Evolutionary conservation across 2,329 filamentous ascomycete species (phyloP).

Genomic region (Paecilomyces fulvus): DNA sequence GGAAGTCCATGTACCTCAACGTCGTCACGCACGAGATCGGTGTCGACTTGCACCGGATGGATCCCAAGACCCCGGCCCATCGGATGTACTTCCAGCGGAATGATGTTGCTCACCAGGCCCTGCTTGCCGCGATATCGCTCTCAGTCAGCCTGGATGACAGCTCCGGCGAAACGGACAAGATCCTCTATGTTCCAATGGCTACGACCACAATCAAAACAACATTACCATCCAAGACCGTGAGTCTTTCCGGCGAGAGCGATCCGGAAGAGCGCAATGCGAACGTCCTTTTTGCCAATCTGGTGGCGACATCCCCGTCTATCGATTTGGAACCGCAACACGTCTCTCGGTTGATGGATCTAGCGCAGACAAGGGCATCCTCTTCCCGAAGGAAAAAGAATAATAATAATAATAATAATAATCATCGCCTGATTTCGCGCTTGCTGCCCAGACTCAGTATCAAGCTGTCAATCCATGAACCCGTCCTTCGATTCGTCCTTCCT

Average conservation of each 20-base stretch:
- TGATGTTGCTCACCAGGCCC: conserved; percentile 88
- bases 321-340: conserved; percentile 89
- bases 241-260: conserved; percentile 60
- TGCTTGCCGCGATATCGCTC: conserved; percentile 85
- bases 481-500: conserved; percentile 79
- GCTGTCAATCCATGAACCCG: conserved; percentile 92
- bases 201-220: conserved; percentile 94
- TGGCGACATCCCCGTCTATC: conserved; percentile 89
- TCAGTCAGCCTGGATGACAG: conserved; percentile 87
- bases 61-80: conserved; percentile 87
- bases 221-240: conserved; percentile 85
- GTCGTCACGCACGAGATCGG: conserved; percentile 94
- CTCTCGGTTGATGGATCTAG: conserved; percentile 70
- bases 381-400: conserved; percentile 37
- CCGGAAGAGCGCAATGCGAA: conserved; percentile 87
- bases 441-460: conserved; percentile 92
- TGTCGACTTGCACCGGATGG: conserved; percentile 81
- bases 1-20: conserved; percentile 70
- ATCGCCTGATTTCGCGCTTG: conserved; percentile 76
- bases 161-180: conserved; percentile 72
- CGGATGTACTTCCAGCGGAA: conserved; percentile 95
- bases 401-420: conserved; percentile 36
- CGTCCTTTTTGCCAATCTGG: conserved; percentile 90
- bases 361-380: conserved; percentile 48
- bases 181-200: conserved; percentile 93